Evolutionary conservation across 305 asterid species (phyloP), one percentile per base, ranked within the genome.

Genomic region (Fraxinus sp.): DNA sequence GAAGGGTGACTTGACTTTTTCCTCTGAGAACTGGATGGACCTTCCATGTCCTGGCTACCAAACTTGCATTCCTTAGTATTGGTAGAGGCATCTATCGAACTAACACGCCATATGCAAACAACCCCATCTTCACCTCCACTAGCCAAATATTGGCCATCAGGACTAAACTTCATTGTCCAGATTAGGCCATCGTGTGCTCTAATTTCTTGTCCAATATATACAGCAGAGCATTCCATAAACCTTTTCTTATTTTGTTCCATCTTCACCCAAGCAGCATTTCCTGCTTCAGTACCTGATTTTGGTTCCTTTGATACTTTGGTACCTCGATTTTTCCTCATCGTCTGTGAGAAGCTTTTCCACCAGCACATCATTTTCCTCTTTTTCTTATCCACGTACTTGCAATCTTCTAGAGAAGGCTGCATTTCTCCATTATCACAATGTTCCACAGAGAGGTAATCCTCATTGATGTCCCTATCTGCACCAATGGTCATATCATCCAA

Each of bases 51-150:
- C 36, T 28, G 82, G 81, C 85, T 24, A 14, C 85, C 68, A 36
- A 75, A 86, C 49, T 79, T 74, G 86, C 88, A 76, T 11, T 73
- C 37, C 4, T 84, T 70, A 20, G 68, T 44, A 11, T 78, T 78
- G 83, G 84, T 72, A 9, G 88, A 59, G 37, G 90, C 80, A 20
- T 86, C 88, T 6, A 82, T 83, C 26, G 37, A 83, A 3, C 82
- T 76, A 30, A 92, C 90, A 24, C 89, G 86, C 97, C 97, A 92
- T 22, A 95, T 52, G 49, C 96, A 91, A 80, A 94, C 91, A 1
- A 93, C 78, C 44, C 98, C 97, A 59, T 95, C 98, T 85, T 89
- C 97, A 52, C 99, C 98, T 0, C 94, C 98, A 77, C 91, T 94
- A 8, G 99, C 98, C 76, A 95, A 79, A 90, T 85, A 93, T 32